Base-by-base conservation (phyloP, 495 filamentous ascomycete genomes). In the Paragyromitra xinjiangensis region DNA sequence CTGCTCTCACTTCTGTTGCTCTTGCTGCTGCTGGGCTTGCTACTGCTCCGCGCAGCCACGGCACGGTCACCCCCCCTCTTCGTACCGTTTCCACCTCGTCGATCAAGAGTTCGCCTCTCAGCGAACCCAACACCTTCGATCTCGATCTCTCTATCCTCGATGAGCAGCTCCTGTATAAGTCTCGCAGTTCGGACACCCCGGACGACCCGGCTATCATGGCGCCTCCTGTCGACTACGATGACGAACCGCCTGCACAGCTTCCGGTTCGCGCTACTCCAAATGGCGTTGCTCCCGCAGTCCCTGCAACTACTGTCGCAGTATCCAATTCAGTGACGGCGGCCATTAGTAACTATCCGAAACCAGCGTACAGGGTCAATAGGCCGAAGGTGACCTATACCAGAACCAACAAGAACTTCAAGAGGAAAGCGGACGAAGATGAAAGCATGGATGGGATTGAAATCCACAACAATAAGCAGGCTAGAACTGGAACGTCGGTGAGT, bases 391-490 rank as follows among this genome's bases (percentile, higher is more conserved):
- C 75, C 8, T 81, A 81, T 39, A 81, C 75, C 6, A 70, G 70
- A 16, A 71, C 65, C 24, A 81, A 73, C 39, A 81, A 80, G 62
- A 81, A 72, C 55, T 74, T 81, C 59, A 81, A 81, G 70, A 51
- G 80, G 40, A 81, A 81, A 56, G 80, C 79, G 16, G 77, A 79
- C 6, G 80, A 81, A 9, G 80, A 81, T 9, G 69, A 81, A 26
- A 73, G 19, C 53, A 68, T 72, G n/a, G 74, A 62, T 22, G 64
- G 58, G 6, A 22, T 39, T 8, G 66, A 72, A 9, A 56, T 22
- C 16, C 70, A 69, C n/a, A 44, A 42, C 19, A 62, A 24, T 16
- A 81, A 81, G 44, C 55, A 73, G 6, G 59, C 24, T 22, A 66
- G 50, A 16, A 65, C 76, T 19, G 62, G 75, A 1, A 24, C 22